These are phyloP conservation scores for Russula sp. DNA, from an alignment of 768 basidiomycete genomes.

Conservation along the genomic window DNA sequence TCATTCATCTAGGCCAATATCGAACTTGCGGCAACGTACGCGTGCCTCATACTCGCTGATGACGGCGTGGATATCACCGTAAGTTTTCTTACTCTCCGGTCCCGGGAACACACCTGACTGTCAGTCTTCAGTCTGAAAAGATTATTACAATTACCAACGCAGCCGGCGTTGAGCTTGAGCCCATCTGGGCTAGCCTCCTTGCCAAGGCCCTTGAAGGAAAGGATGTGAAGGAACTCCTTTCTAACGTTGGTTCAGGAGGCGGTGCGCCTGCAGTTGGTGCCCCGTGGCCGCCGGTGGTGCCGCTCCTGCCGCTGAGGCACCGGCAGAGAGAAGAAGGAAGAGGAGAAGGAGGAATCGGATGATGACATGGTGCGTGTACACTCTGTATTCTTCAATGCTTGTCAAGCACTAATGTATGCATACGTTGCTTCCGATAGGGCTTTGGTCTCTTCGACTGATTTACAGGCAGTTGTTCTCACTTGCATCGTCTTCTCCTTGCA, in stretches of 20 bases:
- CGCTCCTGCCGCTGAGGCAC: conserved; percentile 65
- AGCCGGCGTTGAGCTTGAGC: conserved; percentile 83
- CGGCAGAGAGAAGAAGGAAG: conserved; percentile 76
- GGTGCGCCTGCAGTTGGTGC: conserved; percentile 72
- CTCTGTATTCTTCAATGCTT: neutral
- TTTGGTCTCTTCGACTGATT: conserved; percentile 94
- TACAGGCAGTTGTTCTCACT: conserved; percentile 1
- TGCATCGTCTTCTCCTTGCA: conserved; percentile 11
- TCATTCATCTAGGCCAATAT: conserved; percentile 43
- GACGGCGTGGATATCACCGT: conserved; percentile 97
- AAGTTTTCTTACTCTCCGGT: conserved; percentile 39
- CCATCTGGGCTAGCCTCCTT: conserved; percentile 97
- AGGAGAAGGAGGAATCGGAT: conserved; percentile 86
- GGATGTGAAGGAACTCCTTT: conserved; percentile 92
- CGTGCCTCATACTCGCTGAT: conserved; percentile 97
- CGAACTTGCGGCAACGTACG: conserved; percentile 94
- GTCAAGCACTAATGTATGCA: conserved; percentile 9
- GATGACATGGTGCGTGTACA: conserved; percentile 74
- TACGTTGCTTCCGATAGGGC: conserved; percentile 51
- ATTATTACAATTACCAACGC: conserved; percentile 80
- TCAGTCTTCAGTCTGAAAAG: conserved; percentile 73
- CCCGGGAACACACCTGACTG: conserved; percentile 9
- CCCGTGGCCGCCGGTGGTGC: conserved; percentile 55
- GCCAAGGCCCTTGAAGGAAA: conserved; percentile 98
- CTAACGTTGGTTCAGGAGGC: conserved; percentile 92